phyloP scores from a whole-genome alignment of 208 protist genomes.

The Phytomonas francai region DNA sequence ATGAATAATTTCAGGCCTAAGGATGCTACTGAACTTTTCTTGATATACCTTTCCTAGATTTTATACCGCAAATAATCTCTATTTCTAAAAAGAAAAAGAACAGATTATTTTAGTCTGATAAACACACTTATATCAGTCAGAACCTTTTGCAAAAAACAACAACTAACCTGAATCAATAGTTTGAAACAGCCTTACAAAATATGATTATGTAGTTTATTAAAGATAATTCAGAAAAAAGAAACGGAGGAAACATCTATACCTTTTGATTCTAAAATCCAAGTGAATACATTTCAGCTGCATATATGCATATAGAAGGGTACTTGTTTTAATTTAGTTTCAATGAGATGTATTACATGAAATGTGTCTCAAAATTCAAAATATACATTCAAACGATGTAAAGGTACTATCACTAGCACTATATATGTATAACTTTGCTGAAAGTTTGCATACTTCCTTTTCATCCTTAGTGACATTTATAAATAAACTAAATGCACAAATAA shows the following conservation, averaged over 20 bases:
- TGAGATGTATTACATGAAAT: not conserved
- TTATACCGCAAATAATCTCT: not conserved
- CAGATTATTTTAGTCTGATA: not conserved
- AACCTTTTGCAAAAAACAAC: not conserved
- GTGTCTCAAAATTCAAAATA: not conserved
- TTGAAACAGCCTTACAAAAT: not conserved
- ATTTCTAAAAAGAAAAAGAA: not conserved
- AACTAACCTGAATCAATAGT: not conserved
- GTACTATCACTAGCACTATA: constrained; percentile 8
- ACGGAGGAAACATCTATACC: not conserved
- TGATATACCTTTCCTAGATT: not conserved
- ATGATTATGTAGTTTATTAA: not conserved
- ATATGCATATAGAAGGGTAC: not conserved
- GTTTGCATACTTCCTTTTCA: not conserved
- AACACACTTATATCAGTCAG: not conserved
- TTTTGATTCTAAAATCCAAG: not conserved
- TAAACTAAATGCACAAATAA: not conserved
- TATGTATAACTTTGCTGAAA: not conserved
- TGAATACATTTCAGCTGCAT: not conserved
- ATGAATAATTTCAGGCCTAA: constrained; percentile 4
- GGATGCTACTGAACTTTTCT: not conserved
- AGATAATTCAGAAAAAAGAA: not conserved
- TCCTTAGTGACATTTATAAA: not conserved
- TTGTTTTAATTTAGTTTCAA: not conserved
- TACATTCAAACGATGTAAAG: not conserved